Percentiles rank a stretch among this genome's conserved stretches.
These are phyloP conservation scores for Taiozyma sp. DNA, from an alignment of 1,139 yeast genomes.

Conservation along the genomic window DNA sequence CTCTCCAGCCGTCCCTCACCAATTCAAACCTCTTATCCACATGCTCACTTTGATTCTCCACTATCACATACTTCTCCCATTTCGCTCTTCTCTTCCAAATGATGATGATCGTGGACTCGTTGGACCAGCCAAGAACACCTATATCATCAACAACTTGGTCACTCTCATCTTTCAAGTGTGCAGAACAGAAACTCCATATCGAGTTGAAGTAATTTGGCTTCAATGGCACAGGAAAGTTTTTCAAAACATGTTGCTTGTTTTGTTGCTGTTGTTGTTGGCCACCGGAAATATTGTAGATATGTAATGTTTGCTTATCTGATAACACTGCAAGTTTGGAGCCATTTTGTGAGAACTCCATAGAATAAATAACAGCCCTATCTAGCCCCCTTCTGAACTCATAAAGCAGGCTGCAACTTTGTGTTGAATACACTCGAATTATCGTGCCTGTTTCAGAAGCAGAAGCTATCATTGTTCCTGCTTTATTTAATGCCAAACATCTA, in stretches of 20 bases:
- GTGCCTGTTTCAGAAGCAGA: conserved; percentile 90
- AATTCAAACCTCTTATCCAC: conserved; percentile 46
- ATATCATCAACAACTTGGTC: conserved; percentile 35
- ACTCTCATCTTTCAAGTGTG: conserved; percentile 46
- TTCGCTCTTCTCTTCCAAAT: conserved; percentile 69
- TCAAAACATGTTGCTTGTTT: conserved; percentile 67
- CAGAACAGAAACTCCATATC: conserved; percentile 85
- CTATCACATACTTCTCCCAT: conserved; percentile 83
- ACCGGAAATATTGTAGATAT: conserved; percentile 57
- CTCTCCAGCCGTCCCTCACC: conserved; percentile 75
- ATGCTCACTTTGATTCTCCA: conserved; percentile 37
- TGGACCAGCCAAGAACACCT: conserved; percentile 79
- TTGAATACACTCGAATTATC: conserved; percentile 72
- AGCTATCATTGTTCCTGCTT: conserved; percentile 77
- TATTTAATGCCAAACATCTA: conserved; percentile 62
- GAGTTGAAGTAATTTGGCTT: conserved; percentile 75
- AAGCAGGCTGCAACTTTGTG: conserved; percentile 65
- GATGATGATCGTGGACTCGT: conserved; percentile 59
- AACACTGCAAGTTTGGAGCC: conserved; percentile 76
- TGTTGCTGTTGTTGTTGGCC: conserved; percentile 23
- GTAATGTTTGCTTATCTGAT: conserved; percentile 86
- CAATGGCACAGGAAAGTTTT: conserved; percentile 45
- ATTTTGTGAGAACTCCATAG: conserved; percentile 79
- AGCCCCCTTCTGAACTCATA: conserved; percentile 87
- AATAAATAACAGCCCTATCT: conserved; percentile 75